These are phyloP conservation scores for Magnusiomyces suaveolens DNA, from an alignment of 1,139 yeast genomes.

Conservation along the genomic window DNA sequence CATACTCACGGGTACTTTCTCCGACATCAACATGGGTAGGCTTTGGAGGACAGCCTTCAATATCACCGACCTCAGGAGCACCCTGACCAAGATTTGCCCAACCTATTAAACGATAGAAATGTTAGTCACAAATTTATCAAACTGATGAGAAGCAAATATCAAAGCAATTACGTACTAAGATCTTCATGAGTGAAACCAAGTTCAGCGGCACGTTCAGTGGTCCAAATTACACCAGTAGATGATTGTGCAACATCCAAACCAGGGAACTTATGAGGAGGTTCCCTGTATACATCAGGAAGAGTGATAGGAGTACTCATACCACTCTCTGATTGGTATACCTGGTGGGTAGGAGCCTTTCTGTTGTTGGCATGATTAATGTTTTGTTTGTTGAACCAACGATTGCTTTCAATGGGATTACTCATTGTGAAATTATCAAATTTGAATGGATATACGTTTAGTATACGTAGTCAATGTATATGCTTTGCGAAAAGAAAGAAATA, in stretches of 20 bases:
- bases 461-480: too few species aligned
- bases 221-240: conserved; percentile 63
- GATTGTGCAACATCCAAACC: conserved; percentile 55
- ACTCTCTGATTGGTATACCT: conserved; percentile 22
- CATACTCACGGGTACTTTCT: conserved; percentile 48
- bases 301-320: conserved; percentile 28
- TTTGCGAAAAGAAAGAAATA: not conserved
- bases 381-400: conserved; percentile 9
- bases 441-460: too few species aligned
- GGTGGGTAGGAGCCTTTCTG: conserved; percentile 3
- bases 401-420: conserved; percentile 3
- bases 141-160: not conserved
- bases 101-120: conserved; percentile 17
- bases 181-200: conserved; percentile 48
- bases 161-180: conserved; percentile 15
- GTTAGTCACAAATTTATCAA: not conserved
- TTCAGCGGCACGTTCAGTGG: conserved; percentile 55
- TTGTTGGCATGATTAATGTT: not conserved
- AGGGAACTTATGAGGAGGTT: conserved; percentile 38
- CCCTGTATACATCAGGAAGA: conserved; percentile 28
- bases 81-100: conserved; percentile 69
- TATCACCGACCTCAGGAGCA: conserved; percentile 59
- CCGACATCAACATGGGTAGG: conserved; percentile 47
- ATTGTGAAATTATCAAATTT: too few species aligned
- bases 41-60: conserved; percentile 53